Percentiles rank a stretch among this genome's conserved stretches.
These are phyloP conservation scores for Croton laevigatus DNA, from an alignment of 441 rosid species.

Conservation along the genomic window DNA sequence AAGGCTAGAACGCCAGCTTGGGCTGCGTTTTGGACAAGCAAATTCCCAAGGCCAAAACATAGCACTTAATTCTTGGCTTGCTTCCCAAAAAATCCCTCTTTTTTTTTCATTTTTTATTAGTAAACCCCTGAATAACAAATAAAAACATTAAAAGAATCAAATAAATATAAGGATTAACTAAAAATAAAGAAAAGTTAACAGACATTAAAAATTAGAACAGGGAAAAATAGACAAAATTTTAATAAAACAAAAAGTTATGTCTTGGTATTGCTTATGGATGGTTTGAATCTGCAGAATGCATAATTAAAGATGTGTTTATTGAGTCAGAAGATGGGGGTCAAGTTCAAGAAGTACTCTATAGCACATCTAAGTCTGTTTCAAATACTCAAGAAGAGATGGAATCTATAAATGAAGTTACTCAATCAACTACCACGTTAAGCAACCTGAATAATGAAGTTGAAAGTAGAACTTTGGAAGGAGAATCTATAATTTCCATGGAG, in stretches of 20 bases:
- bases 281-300: constrained; percentile 23
- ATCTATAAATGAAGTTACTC: constrained; percentile 18
- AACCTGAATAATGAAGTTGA: constrained; percentile 17
- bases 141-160: no score
- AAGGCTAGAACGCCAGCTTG: no score
- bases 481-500: constrained; percentile 25
- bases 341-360: constrained; percentile 21
- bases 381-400: constrained; percentile 18
- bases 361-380: constrained; percentile 33
- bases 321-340: constrained; percentile 40
- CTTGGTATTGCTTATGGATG: constrained; percentile 7
- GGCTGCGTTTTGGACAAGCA: no score
- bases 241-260: neutral
- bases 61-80: no score
- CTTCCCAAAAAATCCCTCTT: no score
- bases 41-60: no score
- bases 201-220: no score
- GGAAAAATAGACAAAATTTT: no score
- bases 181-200: no score
- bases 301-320: constrained; percentile 25
- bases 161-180: no score
- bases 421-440: constrained; percentile 22
- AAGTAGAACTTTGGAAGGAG: constrained; percentile 23
- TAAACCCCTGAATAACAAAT: no score
- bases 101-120: no score